phyloP scores from a whole-genome alignment of 2,329 filamentous ascomycete genomes.

The Phialocephala sp. region DNA sequence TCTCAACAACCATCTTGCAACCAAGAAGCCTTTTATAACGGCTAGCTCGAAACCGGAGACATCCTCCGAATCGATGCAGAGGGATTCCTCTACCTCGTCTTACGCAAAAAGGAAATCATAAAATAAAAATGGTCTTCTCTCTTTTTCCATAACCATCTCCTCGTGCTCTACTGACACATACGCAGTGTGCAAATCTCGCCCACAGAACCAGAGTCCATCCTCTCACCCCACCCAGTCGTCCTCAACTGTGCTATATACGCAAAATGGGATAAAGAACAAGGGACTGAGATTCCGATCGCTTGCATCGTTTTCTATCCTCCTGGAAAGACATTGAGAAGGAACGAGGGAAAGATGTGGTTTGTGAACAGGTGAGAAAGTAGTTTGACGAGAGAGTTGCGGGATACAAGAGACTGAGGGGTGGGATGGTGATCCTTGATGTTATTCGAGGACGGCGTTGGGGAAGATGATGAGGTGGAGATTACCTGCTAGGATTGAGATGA shows the following conservation, averaged over 20 bases:
- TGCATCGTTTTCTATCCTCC: slow-evolving; percentile 55
- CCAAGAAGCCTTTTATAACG: slow-evolving; percentile 37
- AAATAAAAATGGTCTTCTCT: slow-evolving; percentile 57
- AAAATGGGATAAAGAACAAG: slow-evolving; percentile 43
- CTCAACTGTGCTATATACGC: slow-evolving; percentile 52
- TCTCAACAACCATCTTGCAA: slow-evolving; percentile 43
- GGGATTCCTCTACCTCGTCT: slow-evolving; percentile 67
- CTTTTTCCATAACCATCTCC: neutral
- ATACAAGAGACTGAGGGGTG: slow-evolving; percentile 58
- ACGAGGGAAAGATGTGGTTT: slow-evolving; percentile 40
- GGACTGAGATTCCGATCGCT: slow-evolving; percentile 61
- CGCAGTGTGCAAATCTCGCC: slow-evolving; percentile 51
- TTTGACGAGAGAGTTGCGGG: slow-evolving; percentile 47
- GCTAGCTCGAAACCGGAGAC: slow-evolving; percentile 48
- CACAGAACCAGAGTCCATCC: slow-evolving; percentile 51
- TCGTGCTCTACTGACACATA: neutral
- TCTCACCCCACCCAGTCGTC: slow-evolving; percentile 47
- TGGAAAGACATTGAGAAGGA: neutral
- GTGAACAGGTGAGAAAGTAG: slow-evolving; percentile 48
- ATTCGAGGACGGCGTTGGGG: slow-evolving; percentile 54
- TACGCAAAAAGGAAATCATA: slow-evolving; percentile 56
- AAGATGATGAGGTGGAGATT: slow-evolving; percentile 50
- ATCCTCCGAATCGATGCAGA: slow-evolving; percentile 60
- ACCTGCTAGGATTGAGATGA: slow-evolving; percentile 7
- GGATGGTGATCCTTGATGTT: slow-evolving; percentile 52